A percentile compares a stretch with the other conserved stretches of the same genome.
Conservation (phyloP, 768 basidiomycete genomes). For the Artomyces pyxidatus region DNA sequence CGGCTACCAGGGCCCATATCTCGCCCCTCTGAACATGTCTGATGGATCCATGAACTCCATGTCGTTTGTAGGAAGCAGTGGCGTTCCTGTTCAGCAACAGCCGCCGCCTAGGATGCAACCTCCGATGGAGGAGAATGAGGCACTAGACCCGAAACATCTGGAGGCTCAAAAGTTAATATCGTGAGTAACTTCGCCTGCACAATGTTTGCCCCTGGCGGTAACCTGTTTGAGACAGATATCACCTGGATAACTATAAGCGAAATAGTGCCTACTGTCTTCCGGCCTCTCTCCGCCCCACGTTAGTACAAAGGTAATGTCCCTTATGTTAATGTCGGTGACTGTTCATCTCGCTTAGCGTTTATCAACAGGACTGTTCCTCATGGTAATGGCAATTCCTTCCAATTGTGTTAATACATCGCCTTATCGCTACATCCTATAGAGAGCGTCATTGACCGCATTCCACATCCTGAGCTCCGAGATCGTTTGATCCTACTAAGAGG, state of each 20-base stretch:
- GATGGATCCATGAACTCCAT: slow-evolving; percentile 46
- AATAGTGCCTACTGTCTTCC: slow-evolving; percentile 86
- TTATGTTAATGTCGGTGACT: slow-evolving; percentile 2
- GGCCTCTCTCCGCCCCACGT: slow-evolving; percentile 76
- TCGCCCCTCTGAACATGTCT: slow-evolving; percentile 49
- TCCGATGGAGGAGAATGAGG: slow-evolving; percentile 36
- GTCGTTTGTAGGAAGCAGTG: slow-evolving; percentile 29
- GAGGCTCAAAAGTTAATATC: slow-evolving; percentile 81
- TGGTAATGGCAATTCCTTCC: slow-evolving; percentile 38
- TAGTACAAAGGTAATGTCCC: slow-evolving; percentile 62
- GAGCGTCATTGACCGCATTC: slow-evolving; percentile 82
- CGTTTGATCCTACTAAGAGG: slow-evolving; percentile 85
- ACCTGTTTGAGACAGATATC: slow-evolving; percentile 48
- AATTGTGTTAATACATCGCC: not conserved
- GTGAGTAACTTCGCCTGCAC: slow-evolving; percentile 32
- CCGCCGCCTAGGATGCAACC: slow-evolving; percentile 19
- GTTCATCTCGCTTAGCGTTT: too few relatives aligned
- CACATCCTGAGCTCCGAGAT: slow-evolving; percentile 86
- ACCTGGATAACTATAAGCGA: slow-evolving; percentile 82
- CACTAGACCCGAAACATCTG: slow-evolving; percentile 62
- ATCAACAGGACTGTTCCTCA: slow-evolving; percentile 64
- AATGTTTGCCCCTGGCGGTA: slow-evolving; percentile 1
- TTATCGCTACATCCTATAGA: slow-evolving; percentile 37
- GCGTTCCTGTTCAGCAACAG: slow-evolving; percentile 25
- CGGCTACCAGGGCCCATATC: slow-evolving; percentile 35